Conservation (phyloP, 2,329 filamentous ascomycete species). For the Pseudogymnoascus sp. region DNA sequence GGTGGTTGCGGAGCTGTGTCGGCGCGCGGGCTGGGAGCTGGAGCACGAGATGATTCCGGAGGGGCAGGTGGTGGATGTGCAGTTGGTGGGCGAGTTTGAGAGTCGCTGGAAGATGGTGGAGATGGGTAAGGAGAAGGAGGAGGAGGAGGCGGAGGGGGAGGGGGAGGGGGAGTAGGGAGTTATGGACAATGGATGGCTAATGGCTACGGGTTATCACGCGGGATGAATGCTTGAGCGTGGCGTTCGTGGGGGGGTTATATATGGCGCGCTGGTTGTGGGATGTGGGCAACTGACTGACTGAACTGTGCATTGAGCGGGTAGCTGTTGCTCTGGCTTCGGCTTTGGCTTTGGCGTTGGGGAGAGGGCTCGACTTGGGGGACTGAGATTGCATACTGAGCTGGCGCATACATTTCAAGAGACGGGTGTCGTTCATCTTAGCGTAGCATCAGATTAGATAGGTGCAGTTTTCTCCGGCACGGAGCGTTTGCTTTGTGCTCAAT, state of each 20-base stretch:
- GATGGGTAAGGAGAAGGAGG: not conserved
- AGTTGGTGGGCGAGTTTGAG: constrained; percentile 36
- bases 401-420: constrained; percentile 1
- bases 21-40: constrained; percentile 71
- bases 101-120: constrained; percentile 28
- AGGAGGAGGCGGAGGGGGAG: not conserved
- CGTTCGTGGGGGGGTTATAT: not conserved
- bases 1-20: constrained; percentile 78
- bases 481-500: not conserved
- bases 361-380: not conserved
- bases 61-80: constrained; percentile 51
- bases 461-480: not conserved
- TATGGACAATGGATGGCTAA: not conserved
- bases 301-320: not conserved
- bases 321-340: not conserved
- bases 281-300: not conserved
- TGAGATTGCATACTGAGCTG: not conserved
- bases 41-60: constrained; percentile 71
- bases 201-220: not conserved
- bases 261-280: not conserved
- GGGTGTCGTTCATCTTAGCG: not conserved
- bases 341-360: not conserved
- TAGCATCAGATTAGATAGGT: not conserved
- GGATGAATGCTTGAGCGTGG: not conserved
- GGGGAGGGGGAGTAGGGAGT: not conserved